phyloP scores from a whole-genome alignment of 176 grass and related monocot genomes.

The Eleusine indica region DNA sequence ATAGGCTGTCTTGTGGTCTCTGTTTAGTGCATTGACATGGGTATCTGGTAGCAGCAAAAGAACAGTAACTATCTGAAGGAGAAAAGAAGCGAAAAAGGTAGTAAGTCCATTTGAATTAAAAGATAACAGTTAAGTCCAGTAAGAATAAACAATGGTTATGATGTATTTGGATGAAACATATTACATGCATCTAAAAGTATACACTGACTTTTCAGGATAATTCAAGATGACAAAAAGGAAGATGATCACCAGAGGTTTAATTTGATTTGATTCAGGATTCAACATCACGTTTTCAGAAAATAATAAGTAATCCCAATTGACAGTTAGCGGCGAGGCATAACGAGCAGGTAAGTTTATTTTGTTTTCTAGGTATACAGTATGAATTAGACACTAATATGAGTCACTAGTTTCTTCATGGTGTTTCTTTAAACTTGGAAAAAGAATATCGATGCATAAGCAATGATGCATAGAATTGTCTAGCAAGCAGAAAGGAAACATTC shows the following conservation, averaged over 20 bases:
- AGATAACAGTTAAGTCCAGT: neutral
- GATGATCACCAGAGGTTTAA: neutral
- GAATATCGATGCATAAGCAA: neutral
- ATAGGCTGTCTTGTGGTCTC: conserved; percentile 88
- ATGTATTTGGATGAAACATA: conserved; percentile 7
- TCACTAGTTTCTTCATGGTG: conserved; percentile 8
- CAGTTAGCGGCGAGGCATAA: conserved; percentile 16
- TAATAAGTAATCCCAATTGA: conserved; percentile 13
- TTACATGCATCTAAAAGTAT: conserved; percentile 11
- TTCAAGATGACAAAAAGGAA: conserved; percentile 19
- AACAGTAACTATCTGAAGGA: conserved; percentile 80
- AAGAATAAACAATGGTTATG: conserved; percentile 23
- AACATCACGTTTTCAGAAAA: conserved; percentile 9
- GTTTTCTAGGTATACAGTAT: conserved; percentile 15
- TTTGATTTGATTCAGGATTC: neutral
- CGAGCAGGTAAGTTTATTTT: conserved; percentile 16
- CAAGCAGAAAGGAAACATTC: neutral
- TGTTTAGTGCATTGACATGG: conserved; percentile 93
- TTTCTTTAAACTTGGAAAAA: conserved; percentile 8
- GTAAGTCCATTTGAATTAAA: conserved; percentile 9
- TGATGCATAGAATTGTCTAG: conserved; percentile 6
- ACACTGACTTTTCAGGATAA: conserved; percentile 4
- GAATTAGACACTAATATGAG: neutral
- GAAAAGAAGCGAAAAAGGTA: conserved; percentile 14
- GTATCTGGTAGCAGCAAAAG: conserved; percentile 85